phyloP scores from a whole-genome alignment of 2,329 filamentous ascomycete genomes.

The Neophaeococcomyces aloes region DNA sequence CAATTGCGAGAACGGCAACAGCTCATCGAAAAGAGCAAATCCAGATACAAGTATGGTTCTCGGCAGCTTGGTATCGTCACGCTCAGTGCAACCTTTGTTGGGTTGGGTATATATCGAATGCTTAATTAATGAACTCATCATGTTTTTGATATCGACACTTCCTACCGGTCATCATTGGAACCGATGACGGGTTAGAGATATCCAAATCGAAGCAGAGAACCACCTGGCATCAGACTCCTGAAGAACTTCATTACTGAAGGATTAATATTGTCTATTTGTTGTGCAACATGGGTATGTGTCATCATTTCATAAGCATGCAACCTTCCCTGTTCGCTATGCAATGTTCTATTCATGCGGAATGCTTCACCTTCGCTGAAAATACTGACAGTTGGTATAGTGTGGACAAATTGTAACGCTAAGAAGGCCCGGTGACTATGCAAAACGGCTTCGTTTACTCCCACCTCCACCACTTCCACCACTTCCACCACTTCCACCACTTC shows the following conservation, averaged over 20 bases:
- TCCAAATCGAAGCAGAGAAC: not conserved
- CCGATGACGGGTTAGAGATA: not conserved
- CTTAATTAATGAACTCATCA: constrained; percentile 36
- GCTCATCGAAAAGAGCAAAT: constrained; percentile 56
- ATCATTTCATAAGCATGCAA: not conserved
- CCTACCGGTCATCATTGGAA: not conserved
- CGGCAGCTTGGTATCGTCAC: constrained; percentile 56
- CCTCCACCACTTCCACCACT: no score
- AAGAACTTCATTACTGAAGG: not conserved
- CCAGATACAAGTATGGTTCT: constrained; percentile 61
- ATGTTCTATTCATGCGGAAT: constrained; percentile 2
- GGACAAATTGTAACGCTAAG: not conserved
- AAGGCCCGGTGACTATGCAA: constrained; percentile 23
- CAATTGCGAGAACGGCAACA: constrained; percentile 57
- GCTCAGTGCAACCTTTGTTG: constrained; percentile 57
- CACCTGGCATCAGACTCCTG: no score
- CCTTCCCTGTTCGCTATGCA: no score
- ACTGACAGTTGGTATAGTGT: constrained; percentile 4
- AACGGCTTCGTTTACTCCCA: constrained; percentile 34
- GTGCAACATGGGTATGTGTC: not conserved
- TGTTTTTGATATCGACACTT: not conserved
- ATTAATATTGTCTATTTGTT: not conserved
- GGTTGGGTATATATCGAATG: constrained; percentile 60
- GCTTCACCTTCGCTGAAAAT: constrained; percentile 3
- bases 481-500: constrained; percentile 30